Evolutionary conservation across 2,329 filamentous ascomycete genomes (phyloP), one percentile per base, ranked within the genome.

Genomic region (Aureobasidium lini): DNA sequence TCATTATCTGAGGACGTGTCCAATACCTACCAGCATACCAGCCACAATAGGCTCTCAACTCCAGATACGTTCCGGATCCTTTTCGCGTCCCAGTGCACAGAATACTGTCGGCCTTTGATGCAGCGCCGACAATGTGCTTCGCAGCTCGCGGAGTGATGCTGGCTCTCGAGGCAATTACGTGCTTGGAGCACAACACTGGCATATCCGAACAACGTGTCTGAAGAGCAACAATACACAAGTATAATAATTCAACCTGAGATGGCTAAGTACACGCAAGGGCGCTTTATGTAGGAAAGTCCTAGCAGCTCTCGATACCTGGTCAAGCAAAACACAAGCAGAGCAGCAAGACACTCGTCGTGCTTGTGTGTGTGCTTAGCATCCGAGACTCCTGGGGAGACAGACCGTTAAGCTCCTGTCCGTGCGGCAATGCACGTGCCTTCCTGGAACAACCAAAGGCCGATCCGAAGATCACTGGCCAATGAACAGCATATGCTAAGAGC

Each of bases 361-460:
- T 16, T n/a, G 23, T 37, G 37, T n/a, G 50, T 16, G 36, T 52
- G 37, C 37, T 42, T 42, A 15, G 39, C 11, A 15, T 23, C 23
- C 23, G 23, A 23, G 23, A 23, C 23, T 23, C 23, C 23, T 23
- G 23, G 23, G 23, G 23, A 23, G 4, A 23, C 23, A 23, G 23
- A 23, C 23, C 23, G 23, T 23, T 23, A 23, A 23, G 34, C 47
- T 50, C 28, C 34, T 1, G 6, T 36, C 31, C 32, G 34, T 10
- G 44, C 44, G 36, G 23, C 16, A 10, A 16, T 16, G 40, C 42
- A 57, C 52, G 42, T 31, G 2, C 52, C 52, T 13, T 1, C 23
- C 23, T 46, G 52, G 52, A 46, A 57, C 39, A 57, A 57, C 40
- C 52, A 57, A 46, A 28, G 31, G 52, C 52, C 52, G 52, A 57